Conservation (phyloP, 2,329 filamentous ascomycete genomes). For the Sclerotinia trifoliorum region DNA sequence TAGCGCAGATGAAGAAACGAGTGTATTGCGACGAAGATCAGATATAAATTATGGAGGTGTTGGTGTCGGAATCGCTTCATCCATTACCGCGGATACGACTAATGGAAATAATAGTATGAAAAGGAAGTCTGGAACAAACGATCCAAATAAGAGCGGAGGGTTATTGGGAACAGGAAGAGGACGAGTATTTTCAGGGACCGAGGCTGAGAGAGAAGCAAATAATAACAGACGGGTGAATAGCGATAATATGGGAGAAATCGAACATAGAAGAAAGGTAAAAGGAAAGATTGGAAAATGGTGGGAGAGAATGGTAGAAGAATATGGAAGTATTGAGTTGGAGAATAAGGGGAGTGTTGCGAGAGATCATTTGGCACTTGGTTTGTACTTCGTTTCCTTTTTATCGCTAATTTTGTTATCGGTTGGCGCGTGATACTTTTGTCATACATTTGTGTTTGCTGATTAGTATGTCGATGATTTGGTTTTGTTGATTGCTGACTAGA, state of each 20-base stretch:
- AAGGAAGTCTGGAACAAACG: not conserved
- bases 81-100: not conserved
- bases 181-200: not conserved
- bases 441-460: not conserved
- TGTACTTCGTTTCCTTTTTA: slow-evolving; percentile 17
- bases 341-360: slow-evolving; percentile 83
- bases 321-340: slow-evolving; percentile 67
- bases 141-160: not conserved
- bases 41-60: slow-evolving; percentile 14
- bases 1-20: slow-evolving; percentile 43
- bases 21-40: slow-evolving; percentile 38
- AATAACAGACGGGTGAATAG: not conserved
- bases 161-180: not conserved
- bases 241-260: slow-evolving; percentile 23
- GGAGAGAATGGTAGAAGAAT: slow-evolving; percentile 48
- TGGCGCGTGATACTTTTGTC: not conserved
- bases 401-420: slow-evolving; percentile 14
- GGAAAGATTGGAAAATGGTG: slow-evolving; percentile 49
- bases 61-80: not conserved
- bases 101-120: not conserved
- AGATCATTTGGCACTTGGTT: slow-evolving; percentile 78
- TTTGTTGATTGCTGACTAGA: not conserved
- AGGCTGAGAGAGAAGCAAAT: not conserved
- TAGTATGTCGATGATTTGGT: not conserved
- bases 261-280: slow-evolving; percentile 25